Percentiles rank a stretch among this genome's conserved stretches.
These are phyloP conservation scores for Priceomyces medius DNA, from an alignment of 805 yeast genomes.

Conservation along the genomic window DNA sequence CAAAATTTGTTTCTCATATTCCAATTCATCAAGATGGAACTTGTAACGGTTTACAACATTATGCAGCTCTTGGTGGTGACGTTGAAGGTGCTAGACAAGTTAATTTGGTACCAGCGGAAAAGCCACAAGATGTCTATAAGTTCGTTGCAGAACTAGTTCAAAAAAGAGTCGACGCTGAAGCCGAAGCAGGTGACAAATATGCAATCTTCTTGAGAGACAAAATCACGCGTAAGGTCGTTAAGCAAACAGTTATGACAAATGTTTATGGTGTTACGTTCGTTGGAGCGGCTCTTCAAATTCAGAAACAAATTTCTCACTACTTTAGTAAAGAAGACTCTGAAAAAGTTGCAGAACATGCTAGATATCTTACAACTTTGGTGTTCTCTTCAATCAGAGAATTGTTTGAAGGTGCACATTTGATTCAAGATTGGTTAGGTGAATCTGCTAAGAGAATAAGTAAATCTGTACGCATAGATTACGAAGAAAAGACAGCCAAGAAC, in stretches of 20 bases:
- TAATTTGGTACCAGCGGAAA: slow-evolving; percentile 65
- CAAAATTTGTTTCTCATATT: slow-evolving; percentile 62
- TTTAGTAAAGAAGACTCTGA: slow-evolving; percentile 45
- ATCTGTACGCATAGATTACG: slow-evolving; percentile 68
- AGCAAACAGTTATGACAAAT: slow-evolving; percentile 97
- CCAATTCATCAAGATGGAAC: slow-evolving; percentile 89
- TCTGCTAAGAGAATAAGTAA: slow-evolving; percentile 79
- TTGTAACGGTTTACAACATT: slow-evolving; percentile 82
- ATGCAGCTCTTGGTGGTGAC: slow-evolving; percentile 87
- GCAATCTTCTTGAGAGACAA: slow-evolving; percentile 60
- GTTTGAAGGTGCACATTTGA: slow-evolving; percentile 87
- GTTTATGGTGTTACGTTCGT: slow-evolving; percentile 95
- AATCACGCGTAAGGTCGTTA: slow-evolving; percentile 83
- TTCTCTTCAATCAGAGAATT: slow-evolving; percentile 81
- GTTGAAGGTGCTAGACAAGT: slow-evolving; percentile 80
- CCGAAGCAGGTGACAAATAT: slow-evolving; percentile 49
- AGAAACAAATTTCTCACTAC: slow-evolving; percentile 66
- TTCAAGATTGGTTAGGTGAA: slow-evolving; percentile 94
- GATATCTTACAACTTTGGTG: slow-evolving; percentile 74
- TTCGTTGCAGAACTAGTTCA: slow-evolving; percentile 67
- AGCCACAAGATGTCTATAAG: slow-evolving; percentile 75
- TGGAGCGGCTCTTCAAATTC: slow-evolving; percentile 90
- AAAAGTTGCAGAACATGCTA: slow-evolving; percentile 32
- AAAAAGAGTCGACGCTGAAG: slow-evolving; percentile 52
- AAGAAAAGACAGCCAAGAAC: slow-evolving; percentile 35